Conservation (phyloP, 2,329 filamentous ascomycete genomes). For the Parascedosporium putredinis region DNA sequence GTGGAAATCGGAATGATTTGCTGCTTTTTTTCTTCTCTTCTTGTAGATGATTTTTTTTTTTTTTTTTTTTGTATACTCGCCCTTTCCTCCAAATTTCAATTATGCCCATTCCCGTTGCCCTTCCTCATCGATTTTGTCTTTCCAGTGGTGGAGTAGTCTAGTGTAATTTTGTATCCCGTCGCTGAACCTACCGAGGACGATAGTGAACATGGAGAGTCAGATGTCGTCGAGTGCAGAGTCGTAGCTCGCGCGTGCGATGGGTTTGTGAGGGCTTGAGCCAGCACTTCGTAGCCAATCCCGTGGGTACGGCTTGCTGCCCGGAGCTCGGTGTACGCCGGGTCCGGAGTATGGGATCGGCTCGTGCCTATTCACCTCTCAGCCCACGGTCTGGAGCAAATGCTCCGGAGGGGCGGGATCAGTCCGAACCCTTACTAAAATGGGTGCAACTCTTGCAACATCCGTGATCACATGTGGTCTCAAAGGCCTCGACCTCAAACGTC, state of each 20-base stretch:
- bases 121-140: slow-evolving; percentile 18
- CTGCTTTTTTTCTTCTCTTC: too few relatives aligned
- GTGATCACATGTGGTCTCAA: slow-evolving; percentile 37
- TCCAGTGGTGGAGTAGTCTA: slow-evolving; percentile 18
- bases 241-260: background rate
- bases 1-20: too few relatives aligned
- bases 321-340: background rate
- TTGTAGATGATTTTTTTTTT: background rate
- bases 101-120: slow-evolving; percentile 16
- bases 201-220: slow-evolving; percentile 9
- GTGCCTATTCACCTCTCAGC: background rate
- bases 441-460: slow-evolving; percentile 41
- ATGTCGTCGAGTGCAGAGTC: background rate
- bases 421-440: slow-evolving; percentile 27
- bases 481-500: slow-evolving; percentile 22
- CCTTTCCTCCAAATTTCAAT: background rate
- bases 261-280: background rate
- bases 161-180: slow-evolving; percentile 18
- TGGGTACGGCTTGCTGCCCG: background rate
- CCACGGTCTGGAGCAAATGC: background rate
- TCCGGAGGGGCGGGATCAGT: background rate
- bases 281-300: background rate
- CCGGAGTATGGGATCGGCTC: slow-evolving; percentile 2
- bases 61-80: background rate
- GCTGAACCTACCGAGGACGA: slow-evolving; percentile 14